A percentile compares a stretch with the other conserved stretches of the same genome.
Conservation (phyloP, 2,329 filamentous ascomycete species). For the Dendryphion nanum region DNA sequence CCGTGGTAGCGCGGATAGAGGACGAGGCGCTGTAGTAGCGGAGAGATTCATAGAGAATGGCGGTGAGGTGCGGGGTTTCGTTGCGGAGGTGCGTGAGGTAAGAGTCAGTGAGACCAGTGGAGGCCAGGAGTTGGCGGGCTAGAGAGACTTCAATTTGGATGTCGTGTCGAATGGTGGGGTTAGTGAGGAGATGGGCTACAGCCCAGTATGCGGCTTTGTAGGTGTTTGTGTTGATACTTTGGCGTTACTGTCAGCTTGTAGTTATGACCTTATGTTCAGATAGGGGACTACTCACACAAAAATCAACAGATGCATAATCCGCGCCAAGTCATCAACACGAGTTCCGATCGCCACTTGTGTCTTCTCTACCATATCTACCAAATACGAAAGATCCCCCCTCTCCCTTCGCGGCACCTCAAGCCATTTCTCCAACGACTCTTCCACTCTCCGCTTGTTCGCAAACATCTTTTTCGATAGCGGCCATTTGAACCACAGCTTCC, state of each 20-base stretch:
- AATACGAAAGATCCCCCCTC: background rate
- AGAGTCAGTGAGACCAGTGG: background rate
- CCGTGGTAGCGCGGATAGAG: background rate
- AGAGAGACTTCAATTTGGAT: background rate
- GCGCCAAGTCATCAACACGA: background rate
- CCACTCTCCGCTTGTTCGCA: conserved; percentile 1
- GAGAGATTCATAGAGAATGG: background rate
- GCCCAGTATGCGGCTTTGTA: conserved; percentile 17
- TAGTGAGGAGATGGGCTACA: conserved; percentile 7
- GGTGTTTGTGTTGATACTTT: background rate
- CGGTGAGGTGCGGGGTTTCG: background rate
- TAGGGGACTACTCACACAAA: background rate
- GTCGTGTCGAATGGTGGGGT: conserved; percentile 2
- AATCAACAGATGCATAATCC: background rate
- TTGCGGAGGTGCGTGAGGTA: background rate
- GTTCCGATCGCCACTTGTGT: background rate
- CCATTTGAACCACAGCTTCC: conserved; percentile 8
- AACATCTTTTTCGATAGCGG: conserved; percentile 5
- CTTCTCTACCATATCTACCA: background rate
- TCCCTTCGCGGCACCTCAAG: background rate
- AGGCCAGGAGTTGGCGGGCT: background rate
- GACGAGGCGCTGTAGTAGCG: background rate
- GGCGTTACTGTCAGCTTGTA: background rate
- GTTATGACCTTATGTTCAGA: background rate
- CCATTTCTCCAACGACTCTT: conserved; percentile 4